A percentile compares a stretch with the other conserved stretches of the same genome.
Conservation (phyloP, 495 filamentous ascomycete species). For the Tuber umbilicatum region DNA sequence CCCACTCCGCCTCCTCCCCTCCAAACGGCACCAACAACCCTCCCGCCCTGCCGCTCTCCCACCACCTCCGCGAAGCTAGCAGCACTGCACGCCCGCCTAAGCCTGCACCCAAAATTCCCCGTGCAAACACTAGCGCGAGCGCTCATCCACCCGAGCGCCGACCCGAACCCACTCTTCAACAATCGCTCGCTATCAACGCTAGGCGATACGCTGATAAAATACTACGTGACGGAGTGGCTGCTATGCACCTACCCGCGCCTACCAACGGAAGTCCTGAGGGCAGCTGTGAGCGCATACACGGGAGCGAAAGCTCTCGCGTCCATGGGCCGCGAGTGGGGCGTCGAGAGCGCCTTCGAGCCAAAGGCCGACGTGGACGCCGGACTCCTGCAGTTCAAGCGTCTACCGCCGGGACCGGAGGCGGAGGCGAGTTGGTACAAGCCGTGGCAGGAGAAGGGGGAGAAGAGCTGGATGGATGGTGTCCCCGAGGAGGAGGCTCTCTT, state of each 20-base stretch:
- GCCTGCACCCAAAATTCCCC: constrained; percentile 72
- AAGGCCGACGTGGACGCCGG: constrained; percentile 90
- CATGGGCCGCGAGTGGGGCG: constrained; percentile 78
- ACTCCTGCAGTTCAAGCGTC: constrained; percentile 68
- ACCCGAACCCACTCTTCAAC: constrained; percentile 66
- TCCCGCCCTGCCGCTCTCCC: constrained; percentile 64
- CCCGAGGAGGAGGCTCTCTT: constrained; percentile 46
- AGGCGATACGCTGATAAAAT: constrained; percentile 72
- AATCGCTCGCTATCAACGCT: constrained; percentile 74
- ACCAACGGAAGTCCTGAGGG: constrained; percentile 71
- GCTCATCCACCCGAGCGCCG: constrained; percentile 77
- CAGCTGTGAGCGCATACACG: constrained; percentile 74
- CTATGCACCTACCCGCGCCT: constrained; percentile 82
- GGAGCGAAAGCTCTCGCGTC: constrained; percentile 63
- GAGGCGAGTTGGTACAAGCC: constrained; percentile 3
- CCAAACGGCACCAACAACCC: constrained; percentile 32
- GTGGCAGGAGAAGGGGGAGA: neutral
- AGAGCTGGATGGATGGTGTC: constrained; percentile 16
- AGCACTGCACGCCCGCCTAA: constrained; percentile 85
- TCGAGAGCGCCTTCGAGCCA: constrained; percentile 73
- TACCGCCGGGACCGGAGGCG: constrained; percentile 50
- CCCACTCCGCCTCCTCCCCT: neutral
- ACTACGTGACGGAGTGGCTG: constrained; percentile 81
- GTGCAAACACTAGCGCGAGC: constrained; percentile 77
- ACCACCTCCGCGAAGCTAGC: constrained; percentile 78